Base-by-base conservation (phyloP, 2,329 filamentous ascomycete genomes). In the Uncinocarpus reesii region DNA sequence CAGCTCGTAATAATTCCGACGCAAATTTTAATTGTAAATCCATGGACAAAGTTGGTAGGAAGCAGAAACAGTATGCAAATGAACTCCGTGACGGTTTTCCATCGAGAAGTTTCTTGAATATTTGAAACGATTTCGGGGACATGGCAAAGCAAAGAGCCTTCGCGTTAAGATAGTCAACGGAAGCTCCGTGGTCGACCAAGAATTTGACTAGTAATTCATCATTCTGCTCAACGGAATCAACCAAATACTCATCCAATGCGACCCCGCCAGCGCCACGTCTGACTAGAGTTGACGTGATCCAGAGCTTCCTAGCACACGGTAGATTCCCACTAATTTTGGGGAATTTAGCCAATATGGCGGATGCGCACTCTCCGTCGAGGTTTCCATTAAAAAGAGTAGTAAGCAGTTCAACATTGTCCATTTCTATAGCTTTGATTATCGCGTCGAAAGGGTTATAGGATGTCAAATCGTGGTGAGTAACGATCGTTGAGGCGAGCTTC, bases 401-500 rank as follows among this genome's bases (percentile, higher is more conserved):
- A 0, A 74, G 69, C 0, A 80, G 60, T 24, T 69, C 69, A 3
- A 70, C 55, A 15, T 76, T 70, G 0, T 71, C 70, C 15, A 62
- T 65, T 0, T 67, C 60, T 1, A 80, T 69, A 2, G 74, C 72
- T 20, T 64, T 66, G n/a, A 72, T 71, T 3, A 80, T 49, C 1
- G 71, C 71, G 5, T 65, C 60, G 0, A 71, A 75, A 41, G 75
- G 70, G 32, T 77, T 69, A 49, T 74, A 74, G 53, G 78, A 75
- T 24, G 78, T 65, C 0, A 76, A 77, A 0, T 75, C 75, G 6
- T 75, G 75, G 47, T 78, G 72, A 2, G 62, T 60, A 18, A 77
- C 65, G 5, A 81, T 62, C n/a, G 80, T 62, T 31, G 63, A 64
- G 2, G 76, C 71, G 71, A 80, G 75, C 34, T 77, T 74, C 48